Evolutionary conservation across 805 yeast genomes (phyloP), one percentile per base, ranked within the genome.

Genomic region (Lipomyces yamanashiensis): DNA sequence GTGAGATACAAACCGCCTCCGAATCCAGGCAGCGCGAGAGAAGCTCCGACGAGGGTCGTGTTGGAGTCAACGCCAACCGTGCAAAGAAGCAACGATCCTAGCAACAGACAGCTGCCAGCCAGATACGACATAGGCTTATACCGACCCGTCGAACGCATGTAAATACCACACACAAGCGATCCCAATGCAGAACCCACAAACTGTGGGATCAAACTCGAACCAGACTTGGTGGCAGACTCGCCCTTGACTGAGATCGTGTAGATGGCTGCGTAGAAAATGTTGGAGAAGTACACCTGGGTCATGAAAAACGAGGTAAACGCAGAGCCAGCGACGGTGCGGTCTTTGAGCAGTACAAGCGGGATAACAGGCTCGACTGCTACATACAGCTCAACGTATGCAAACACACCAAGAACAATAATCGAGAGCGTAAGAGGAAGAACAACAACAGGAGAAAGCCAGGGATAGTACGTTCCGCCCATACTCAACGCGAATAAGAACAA

Each of bases 121-220:
- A 72, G 39, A 0, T 82, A 74, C 1, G 82, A 79, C 57, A 86
- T 77, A 2, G 70, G 73, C 70, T 82, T 81, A 74, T 89, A 90
- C 56, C 80, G 81, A 0, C 93, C 93, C 0, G 95, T 87, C 34
- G 70, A 74, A 62, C 81, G 84, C 87, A 89, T 88, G 74, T 85
- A 82, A 40, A 81, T 54, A 0, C 96, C 96, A 1, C 90, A 79
- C 2, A 80, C 79, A 17, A 89, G 77, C 0, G 93, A 87, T 0
- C 93, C 92, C 19, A 76, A 53, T 0, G 92, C 84, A 10, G 86
- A 85, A n/a, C 88, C 90, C 43, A 87, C 71, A 70, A 89, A 89
- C 71, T 87, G 88, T 21, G 75, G 77, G 9, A 74, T 64, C 34
- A 79, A 65, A 64, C 90, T 76, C 36, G 79, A 68, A 5, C 91